Conservation (phyloP, 129 eudicot species). For the Kitagawia praeruptora region DNA sequence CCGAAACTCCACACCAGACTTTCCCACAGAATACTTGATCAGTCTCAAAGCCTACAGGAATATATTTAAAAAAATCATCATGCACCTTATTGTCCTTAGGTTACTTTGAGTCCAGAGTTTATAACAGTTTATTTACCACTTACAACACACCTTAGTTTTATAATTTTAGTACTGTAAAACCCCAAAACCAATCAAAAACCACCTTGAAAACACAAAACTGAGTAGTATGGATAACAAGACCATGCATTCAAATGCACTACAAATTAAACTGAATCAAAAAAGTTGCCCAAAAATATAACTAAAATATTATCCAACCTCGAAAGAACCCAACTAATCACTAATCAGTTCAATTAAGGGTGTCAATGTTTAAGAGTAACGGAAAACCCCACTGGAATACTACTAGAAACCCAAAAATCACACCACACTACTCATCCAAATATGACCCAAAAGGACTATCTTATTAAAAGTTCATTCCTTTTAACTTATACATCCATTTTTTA, state of each 20-base stretch:
- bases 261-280: neutral
- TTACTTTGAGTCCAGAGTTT: neutral
- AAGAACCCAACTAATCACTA: neutral
- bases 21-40: conserved; percentile 88
- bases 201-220: neutral
- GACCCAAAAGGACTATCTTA: no score
- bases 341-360: neutral
- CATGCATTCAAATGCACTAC: neutral
- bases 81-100: neutral
- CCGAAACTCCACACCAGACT: conserved; percentile 88
- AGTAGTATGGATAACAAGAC: neutral
- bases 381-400: neutral
- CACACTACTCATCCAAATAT: no score
- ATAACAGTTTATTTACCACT: neutral
- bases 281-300: neutral
- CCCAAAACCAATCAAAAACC: neutral
- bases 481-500: no score
- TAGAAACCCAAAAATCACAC: neutral
- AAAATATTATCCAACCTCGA: neutral
- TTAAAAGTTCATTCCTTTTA: neutral
- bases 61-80: neutral
- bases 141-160: neutral
- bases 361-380: neutral
- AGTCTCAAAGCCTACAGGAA: conserved; percentile 63
- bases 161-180: neutral